Evolutionary conservation across 2,329 filamentous ascomycete species (phyloP), one percentile per base, ranked within the genome.

Genomic region (Ascochyta lentis): DNA sequence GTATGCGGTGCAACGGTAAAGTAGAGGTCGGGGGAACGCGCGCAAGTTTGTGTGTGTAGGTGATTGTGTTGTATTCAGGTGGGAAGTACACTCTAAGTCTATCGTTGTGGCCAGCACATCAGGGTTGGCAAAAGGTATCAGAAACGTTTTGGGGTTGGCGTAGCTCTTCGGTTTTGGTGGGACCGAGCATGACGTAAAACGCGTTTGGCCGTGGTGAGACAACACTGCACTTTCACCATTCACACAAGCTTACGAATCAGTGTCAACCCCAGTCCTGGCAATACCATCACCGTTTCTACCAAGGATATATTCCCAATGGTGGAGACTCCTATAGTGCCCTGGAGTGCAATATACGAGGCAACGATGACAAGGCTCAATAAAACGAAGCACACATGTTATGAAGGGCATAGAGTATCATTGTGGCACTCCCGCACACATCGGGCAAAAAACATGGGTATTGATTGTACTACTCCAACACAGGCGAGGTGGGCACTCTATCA

Each of bases 81-180:
- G 33, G 24, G 38, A 37, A 43, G 4, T 22, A 26, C 33, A 22
- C 29, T 27, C 15, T 35, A 46, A 19, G 45, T 49, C 23, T 42
- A 42, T 58, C 31, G 47, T 49, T 49, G 45, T 46, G 50, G 58
- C 58, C 58, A 58, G 54, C 58, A 46, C 47, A 52, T 22, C 54
- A 54, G 24, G 22, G 37, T 57, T 41, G 50, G 38, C 39, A 8
- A 58, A 29, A 38, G 43, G 56, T 60, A 53, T 60, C 57, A 51
- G 34, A 34, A 57, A 46, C 44, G 59, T 64, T 62, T 64, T 46
- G 56, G 19, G 38, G 38, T 49, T 42, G 26, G 42, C 46, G 38
- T 22, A 54, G 40, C 52, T 43, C 50, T 42, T 57, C 58, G 55
- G 55, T 33, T 24, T 19, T 41, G 23, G 22, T 19, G 41, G 39